Evolutionary conservation across 495 filamentous ascomycete species (phyloP).

Genomic region (Aspergillus sclerotioniger): DNA sequence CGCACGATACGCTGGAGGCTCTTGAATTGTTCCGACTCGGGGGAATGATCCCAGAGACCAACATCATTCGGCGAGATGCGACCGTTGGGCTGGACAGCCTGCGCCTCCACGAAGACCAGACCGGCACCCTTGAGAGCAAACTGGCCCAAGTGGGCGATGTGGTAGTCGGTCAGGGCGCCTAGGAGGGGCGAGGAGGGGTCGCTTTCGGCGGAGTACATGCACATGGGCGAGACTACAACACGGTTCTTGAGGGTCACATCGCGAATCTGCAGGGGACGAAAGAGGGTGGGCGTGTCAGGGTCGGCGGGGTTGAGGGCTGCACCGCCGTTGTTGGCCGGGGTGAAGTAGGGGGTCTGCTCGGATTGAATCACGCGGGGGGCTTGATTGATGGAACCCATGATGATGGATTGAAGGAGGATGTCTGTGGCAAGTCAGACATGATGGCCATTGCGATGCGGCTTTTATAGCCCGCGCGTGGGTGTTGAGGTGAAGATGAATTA

Average conservation of each 20-base stretch:
- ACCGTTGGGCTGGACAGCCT: slow-evolving; percentile 63
- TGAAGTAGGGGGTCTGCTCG: slow-evolving; percentile 51
- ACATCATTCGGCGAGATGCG: slow-evolving; percentile 68
- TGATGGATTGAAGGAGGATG: background rate
- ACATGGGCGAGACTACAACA: slow-evolving; percentile 56
- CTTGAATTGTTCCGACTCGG: slow-evolving; percentile 55
- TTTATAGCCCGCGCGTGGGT: background rate
- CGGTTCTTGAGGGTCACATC: slow-evolving; percentile 71
- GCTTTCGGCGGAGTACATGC: slow-evolving; percentile 63
- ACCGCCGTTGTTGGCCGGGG: slow-evolving; percentile 56
- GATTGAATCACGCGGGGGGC: slow-evolving; percentile 4
- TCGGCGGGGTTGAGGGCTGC: slow-evolving; percentile 43
- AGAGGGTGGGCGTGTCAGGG: slow-evolving; percentile 57
- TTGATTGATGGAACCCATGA: background rate
- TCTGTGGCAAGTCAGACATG: background rate
- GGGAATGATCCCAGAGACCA: slow-evolving; percentile 64
- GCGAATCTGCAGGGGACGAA: slow-evolving; percentile 64
- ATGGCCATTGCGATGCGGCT: background rate
- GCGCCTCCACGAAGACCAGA: slow-evolving; percentile 68
- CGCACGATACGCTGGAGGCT: slow-evolving; percentile 60
- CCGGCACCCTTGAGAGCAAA: slow-evolving; percentile 62
- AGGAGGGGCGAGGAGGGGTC: slow-evolving; percentile 37
- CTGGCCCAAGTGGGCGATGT: slow-evolving; percentile 62
- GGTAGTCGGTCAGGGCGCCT: slow-evolving; percentile 69
- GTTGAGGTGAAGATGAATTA: background rate